Conservation (phyloP, 768 basidiomycete genomes). For the Hypsizygus marmoreus region DNA sequence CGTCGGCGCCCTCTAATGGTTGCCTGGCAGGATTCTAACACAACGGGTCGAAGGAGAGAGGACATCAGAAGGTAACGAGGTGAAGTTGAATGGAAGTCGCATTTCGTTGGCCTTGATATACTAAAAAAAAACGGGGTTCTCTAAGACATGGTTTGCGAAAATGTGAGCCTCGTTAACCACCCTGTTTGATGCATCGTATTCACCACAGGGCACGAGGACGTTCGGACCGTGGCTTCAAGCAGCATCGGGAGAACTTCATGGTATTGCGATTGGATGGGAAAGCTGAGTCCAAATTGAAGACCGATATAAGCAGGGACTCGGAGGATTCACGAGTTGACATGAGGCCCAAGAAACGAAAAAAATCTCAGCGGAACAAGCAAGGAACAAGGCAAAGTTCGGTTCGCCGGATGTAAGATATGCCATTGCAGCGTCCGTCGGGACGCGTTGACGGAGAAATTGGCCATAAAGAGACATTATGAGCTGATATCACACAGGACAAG, state of each 20-base stretch:
- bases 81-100: not conserved
- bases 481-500: too few species aligned
- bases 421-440: too few species aligned
- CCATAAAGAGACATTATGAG: too few species aligned
- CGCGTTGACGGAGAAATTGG: too few species aligned
- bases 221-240: slow-evolving; percentile 1
- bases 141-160: not conserved
- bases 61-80: slow-evolving; percentile 23
- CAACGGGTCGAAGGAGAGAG: slow-evolving; percentile 33
- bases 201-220: not conserved
- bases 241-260: too few species aligned
- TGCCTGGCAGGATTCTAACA: slow-evolving; percentile 36
- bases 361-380: not conserved
- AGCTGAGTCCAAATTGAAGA: too few species aligned
- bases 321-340: slow-evolving; percentile 2
- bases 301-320: too few species aligned
- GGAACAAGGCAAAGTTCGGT: not conserved
- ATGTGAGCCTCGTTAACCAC: too few species aligned
- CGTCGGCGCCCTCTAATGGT: slow-evolving; percentile 39
- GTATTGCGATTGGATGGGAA: not conserved
- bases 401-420: not conserved
- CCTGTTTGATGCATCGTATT: too few species aligned
- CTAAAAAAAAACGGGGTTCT: slow-evolving; percentile 8
- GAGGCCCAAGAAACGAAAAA: slow-evolving; percentile 1
- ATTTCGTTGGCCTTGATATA: slow-evolving; percentile 12